phyloP scores from a whole-genome alignment of 2,329 filamentous ascomycete genomes.

The Penicillium sp. region DNA sequence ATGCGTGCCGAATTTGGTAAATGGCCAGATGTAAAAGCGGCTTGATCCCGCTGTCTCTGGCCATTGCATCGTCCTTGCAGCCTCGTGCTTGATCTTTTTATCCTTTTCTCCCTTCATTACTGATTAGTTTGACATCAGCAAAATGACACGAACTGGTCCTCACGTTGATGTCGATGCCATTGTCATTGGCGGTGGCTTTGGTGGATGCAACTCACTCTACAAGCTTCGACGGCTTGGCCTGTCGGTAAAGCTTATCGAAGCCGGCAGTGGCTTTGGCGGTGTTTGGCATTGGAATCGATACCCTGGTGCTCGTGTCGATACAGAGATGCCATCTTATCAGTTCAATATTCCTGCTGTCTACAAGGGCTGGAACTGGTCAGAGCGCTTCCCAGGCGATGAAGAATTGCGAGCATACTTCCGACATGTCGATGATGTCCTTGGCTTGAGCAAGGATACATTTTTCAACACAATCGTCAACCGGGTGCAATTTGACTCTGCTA shows the following conservation, averaged over 20 bases:
- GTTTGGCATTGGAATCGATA: constrained; percentile 53
- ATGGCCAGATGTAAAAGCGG: neutral
- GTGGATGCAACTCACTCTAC: constrained; percentile 43
- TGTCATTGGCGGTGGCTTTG: constrained; percentile 47
- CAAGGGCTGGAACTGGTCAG: constrained; percentile 50
- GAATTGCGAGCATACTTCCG: constrained; percentile 54
- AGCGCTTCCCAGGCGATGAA: constrained; percentile 31
- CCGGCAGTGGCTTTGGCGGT: constrained; percentile 44
- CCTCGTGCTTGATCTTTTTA: neutral
- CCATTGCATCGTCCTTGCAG: neutral
- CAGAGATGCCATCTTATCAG: constrained; percentile 57
- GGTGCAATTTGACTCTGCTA: constrained; percentile 44
- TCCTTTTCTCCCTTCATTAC: neutral
- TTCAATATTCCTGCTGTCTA: constrained; percentile 56
- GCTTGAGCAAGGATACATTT: constrained; percentile 49
- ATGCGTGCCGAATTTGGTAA: neutral
- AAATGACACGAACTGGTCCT: constrained; percentile 6
- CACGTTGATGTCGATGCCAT: constrained; percentile 37
- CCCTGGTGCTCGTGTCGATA: constrained; percentile 50
- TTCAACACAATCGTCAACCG: constrained; percentile 51
- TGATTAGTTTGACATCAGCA: neutral
- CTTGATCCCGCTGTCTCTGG: neutral
- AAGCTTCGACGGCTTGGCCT: constrained; percentile 43
- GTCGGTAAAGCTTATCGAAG: constrained; percentile 44
- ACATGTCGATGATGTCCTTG: constrained; percentile 50